Evolutionary conservation across 495 filamentous ascomycete genomes (phyloP).

Genomic region (Sporormia fimetaria): DNA sequence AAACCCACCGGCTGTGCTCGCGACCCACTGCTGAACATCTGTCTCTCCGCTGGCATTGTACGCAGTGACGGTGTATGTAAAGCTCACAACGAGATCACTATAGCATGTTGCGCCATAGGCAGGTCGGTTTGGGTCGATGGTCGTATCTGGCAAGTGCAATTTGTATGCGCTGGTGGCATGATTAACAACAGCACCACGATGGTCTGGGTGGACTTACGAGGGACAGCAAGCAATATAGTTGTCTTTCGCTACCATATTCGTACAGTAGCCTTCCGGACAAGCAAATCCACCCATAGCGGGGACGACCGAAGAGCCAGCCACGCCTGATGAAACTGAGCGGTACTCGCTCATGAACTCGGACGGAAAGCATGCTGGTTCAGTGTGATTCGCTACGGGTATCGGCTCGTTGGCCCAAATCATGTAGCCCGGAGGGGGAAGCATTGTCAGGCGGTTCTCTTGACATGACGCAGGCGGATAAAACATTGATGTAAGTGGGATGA

Average conservation of each 20-base stretch:
- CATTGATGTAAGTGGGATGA: slow-evolving; percentile 9
- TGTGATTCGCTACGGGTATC: slow-evolving; percentile 3
- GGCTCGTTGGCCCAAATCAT: slow-evolving; percentile 14
- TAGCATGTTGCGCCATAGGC: slow-evolving; percentile 17
- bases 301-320: slow-evolving; percentile 5
- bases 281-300: slow-evolving; percentile 13
- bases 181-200: too few species aligned
- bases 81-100: slow-evolving; percentile 5
- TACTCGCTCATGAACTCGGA: slow-evolving; percentile 9
- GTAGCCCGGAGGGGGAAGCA: slow-evolving; percentile 5
- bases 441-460: slow-evolving; percentile 1
- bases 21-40: neutral
- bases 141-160: slow-evolving; percentile 6
- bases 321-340: slow-evolving; percentile 6
- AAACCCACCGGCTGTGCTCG: slow-evolving; percentile 4
- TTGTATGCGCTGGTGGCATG: slow-evolving; percentile 9
- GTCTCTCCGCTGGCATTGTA: slow-evolving; percentile 5
- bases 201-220: too few species aligned
- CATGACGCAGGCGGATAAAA: slow-evolving; percentile 12
- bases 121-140: slow-evolving; percentile 8
- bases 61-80: slow-evolving; percentile 7
- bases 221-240: slow-evolving; percentile 19
- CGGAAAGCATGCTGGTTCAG: slow-evolving; percentile 4
- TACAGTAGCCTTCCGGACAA: slow-evolving; percentile 11
- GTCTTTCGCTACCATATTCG: slow-evolving; percentile 7